These are phyloP conservation scores for Discostella stelligeroides DNA, from an alignment of 108 stramenopile species.

Conservation along the genomic window DNA sequence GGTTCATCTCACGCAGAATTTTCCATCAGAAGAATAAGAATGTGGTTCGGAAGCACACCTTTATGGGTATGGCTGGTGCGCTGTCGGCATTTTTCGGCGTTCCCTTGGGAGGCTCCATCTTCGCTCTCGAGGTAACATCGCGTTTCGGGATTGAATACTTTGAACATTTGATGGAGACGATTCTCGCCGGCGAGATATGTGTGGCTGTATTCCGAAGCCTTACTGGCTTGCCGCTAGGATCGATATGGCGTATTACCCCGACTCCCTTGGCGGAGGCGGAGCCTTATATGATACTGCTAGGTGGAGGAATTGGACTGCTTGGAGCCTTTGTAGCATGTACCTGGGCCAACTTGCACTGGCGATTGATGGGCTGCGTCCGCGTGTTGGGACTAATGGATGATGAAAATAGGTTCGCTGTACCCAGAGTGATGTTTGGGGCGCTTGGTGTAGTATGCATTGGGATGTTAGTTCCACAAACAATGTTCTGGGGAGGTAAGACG, in stretches of 20 bases:
- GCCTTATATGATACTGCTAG: slow-evolving; percentile 41
- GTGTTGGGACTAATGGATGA: slow-evolving; percentile 51
- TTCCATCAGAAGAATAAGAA: slow-evolving; percentile 52
- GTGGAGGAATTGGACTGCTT: slow-evolving; percentile 57
- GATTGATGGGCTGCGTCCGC: slow-evolving; percentile 47
- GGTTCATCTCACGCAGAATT: slow-evolving; percentile 57
- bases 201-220: slow-evolving; percentile 59
- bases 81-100: slow-evolving; percentile 70
- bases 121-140: slow-evolving; percentile 64
- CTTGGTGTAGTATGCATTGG: slow-evolving; percentile 45
- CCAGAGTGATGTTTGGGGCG: slow-evolving; percentile 55
- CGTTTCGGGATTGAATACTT: slow-evolving; percentile 76
- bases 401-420: slow-evolving; percentile 39
- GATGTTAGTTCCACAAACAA: slow-evolving; percentile 64
- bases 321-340: slow-evolving; percentile 56
- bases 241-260: slow-evolving; percentile 48
- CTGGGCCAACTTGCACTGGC: slow-evolving; percentile 60
- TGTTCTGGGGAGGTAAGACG: slow-evolving; percentile 83
- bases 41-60: slow-evolving; percentile 66
- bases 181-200: slow-evolving; percentile 63
- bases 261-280: slow-evolving; percentile 32
- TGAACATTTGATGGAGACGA: slow-evolving; percentile 65
- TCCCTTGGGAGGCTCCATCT: slow-evolving; percentile 63
- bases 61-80: slow-evolving; percentile 74
- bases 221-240: slow-evolving; percentile 50